Evolutionary conservation across 208 protist species (phyloP).

Genomic region (Blastocrithidia nonstop): DNA sequence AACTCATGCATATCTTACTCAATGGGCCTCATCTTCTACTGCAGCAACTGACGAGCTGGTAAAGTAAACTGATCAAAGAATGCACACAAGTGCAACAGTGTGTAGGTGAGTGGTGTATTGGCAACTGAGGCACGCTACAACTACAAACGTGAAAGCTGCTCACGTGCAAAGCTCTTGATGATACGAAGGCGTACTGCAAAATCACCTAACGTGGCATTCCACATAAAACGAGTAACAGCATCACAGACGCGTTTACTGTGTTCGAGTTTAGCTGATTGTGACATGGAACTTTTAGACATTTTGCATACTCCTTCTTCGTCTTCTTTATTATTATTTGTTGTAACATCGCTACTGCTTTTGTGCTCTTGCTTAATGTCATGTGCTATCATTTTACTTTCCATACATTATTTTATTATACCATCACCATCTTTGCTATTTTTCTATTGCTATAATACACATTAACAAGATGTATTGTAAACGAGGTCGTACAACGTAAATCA

Average conservation of each 20-base stretch:
- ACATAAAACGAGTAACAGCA: constrained; percentile 43
- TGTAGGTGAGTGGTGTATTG: constrained; percentile 44
- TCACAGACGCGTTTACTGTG: constrained; percentile 25
- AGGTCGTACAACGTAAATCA: constrained; percentile 78
- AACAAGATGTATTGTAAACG: constrained; percentile 16
- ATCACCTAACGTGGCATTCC: constrained; percentile 60
- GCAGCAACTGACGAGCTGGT: constrained; percentile 21
- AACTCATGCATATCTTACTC: constrained; percentile 83
- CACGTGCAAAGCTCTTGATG: constrained; percentile 41
- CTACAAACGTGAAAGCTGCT: constrained; percentile 30
- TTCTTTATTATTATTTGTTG: neutral
- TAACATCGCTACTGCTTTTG: neutral
- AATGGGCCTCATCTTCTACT: constrained; percentile 32
- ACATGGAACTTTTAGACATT: neutral
- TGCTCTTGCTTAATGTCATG: constrained; percentile 8
- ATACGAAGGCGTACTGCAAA: constrained; percentile 51
- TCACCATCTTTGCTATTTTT: too few species aligned
- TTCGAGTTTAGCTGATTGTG: constrained; percentile 13
- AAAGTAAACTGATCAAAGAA: constrained; percentile 74
- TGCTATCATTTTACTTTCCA: neutral
- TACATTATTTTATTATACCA: too few species aligned
- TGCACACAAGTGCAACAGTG: constrained; percentile 55
- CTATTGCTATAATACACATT: neutral
- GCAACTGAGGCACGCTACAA: too few species aligned
- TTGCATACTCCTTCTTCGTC: neutral